Evolutionary conservation across 2,329 filamentous ascomycete species (phyloP).

Genomic region (Fusarium nisikadoi): DNA sequence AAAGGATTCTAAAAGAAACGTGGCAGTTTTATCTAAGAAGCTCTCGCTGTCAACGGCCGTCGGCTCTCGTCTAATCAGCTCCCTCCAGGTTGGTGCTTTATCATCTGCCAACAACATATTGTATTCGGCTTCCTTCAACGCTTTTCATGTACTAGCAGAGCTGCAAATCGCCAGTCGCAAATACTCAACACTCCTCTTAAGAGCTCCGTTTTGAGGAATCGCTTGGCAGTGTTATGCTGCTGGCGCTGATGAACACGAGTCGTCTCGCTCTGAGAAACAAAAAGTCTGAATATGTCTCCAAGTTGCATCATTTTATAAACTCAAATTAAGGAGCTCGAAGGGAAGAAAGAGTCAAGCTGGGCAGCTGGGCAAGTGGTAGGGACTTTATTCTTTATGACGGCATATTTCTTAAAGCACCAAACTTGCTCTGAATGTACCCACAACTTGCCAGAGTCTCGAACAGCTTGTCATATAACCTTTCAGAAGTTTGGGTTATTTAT

Average conservation of each 20-base stretch:
- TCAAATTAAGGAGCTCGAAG: too few species aligned
- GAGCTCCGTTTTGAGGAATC: background rate
- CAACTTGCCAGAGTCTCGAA: rapidly evolving
- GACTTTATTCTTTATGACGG: background rate
- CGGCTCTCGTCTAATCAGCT: too few species aligned
- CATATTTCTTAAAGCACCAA: background rate
- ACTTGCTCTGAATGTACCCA: background rate
- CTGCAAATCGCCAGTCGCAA: background rate
- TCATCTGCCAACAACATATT: rapidly evolving
- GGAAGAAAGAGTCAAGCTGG: background rate
- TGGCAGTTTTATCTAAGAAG: background rate
- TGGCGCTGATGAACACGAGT: background rate
- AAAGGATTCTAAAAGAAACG: background rate
- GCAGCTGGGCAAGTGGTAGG: background rate
- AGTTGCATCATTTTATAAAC: background rate
- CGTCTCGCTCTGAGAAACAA: too few species aligned
- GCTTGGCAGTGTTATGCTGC: background rate
- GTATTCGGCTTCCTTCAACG: rapidly evolving
- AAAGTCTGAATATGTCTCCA: background rate
- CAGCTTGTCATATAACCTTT: too few species aligned
- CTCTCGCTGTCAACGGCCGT: background rate
- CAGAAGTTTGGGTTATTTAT: background rate
- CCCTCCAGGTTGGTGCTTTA: too few species aligned
- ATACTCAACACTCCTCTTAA: background rate
- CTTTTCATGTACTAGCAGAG: too few species aligned